phyloP scores from a whole-genome alignment of 1,284 basidiomycete species.

The Hortiboletus rubellus region DNA sequence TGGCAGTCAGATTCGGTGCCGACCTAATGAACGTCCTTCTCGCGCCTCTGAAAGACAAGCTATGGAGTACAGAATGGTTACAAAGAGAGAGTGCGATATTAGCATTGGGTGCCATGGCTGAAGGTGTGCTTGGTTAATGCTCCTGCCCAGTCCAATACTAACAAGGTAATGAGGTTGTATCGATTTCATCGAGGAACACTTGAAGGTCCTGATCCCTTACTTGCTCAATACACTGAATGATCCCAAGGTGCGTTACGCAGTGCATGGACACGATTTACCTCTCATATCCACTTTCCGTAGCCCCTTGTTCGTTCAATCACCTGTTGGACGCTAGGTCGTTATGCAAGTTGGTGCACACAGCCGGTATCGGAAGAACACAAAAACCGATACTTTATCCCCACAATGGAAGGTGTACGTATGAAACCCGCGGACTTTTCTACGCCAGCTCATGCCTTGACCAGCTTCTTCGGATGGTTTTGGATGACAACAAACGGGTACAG shows the following conservation, averaged over 20 bases:
- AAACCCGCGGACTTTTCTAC: background rate
- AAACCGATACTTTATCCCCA: conserved; percentile 90
- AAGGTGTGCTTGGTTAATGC: conserved; percentile 58
- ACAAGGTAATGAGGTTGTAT: conserved; percentile 78
- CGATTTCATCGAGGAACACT: conserved; percentile 91
- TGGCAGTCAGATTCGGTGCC: conserved; percentile 88
- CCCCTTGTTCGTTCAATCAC: conserved; percentile 98
- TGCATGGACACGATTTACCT: background rate
- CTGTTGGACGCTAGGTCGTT: conserved; percentile 99
- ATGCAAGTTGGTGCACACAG: conserved; percentile 94
- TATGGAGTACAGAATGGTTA: conserved; percentile 94
- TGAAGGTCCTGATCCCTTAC: conserved; percentile 91
- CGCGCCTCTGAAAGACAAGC: conserved; percentile 88
- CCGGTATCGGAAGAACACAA: conserved; percentile 83
- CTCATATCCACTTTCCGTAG: conserved; percentile 40
- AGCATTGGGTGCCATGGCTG: conserved; percentile 96
- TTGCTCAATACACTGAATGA: conserved; percentile 89
- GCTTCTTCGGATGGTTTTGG: conserved; percentile 97
- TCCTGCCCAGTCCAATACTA: conserved; percentile 2
- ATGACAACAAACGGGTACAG: conserved; percentile 99
- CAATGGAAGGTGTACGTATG: conserved; percentile 91
- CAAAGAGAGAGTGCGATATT: conserved; percentile 95
- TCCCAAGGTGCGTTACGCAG: conserved; percentile 65
- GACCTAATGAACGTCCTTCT: conserved; percentile 89
- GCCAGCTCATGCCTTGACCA: conserved; percentile 34